These are phyloP conservation scores for Saccharomycopsis sp. DNA, from an alignment of 805 yeast species.

Conservation along the genomic window DNA sequence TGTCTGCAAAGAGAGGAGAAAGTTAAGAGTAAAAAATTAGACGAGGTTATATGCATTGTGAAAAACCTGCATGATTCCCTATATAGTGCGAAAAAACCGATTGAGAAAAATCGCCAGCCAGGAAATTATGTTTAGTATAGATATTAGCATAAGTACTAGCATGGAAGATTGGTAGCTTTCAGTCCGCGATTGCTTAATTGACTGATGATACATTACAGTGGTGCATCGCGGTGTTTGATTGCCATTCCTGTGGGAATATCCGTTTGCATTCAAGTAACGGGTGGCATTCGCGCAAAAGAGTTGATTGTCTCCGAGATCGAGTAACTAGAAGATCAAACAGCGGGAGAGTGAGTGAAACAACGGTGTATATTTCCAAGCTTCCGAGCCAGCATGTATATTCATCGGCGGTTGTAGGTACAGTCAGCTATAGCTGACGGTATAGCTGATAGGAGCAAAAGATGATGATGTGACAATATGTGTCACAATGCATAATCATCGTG, in stretches of 20 bases:
- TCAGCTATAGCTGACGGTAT: too few relatives aligned
- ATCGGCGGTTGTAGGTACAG: too few relatives aligned
- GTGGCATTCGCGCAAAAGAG: too few relatives aligned
- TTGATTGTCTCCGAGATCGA: not conserved
- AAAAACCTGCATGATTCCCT: not conserved
- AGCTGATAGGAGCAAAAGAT: too few relatives aligned
- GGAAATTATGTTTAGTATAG: too few relatives aligned
- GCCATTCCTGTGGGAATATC: not conserved
- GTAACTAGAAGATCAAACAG: not conserved
- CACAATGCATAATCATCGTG: too few relatives aligned
- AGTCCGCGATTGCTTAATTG: not conserved
- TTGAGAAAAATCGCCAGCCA: not conserved
- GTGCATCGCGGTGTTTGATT: not conserved
- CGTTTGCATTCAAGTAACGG: too few relatives aligned
- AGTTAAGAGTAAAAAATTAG: not conserved
- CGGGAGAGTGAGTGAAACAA: not conserved
- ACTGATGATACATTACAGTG: not conserved
- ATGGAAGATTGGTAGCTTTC: too few relatives aligned
- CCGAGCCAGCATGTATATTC: not conserved
- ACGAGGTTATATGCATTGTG: not conserved
- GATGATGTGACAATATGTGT: too few relatives aligned
- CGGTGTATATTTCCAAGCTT: not conserved
- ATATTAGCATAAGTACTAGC: too few relatives aligned
- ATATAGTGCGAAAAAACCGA: not conserved
- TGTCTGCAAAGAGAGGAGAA: not conserved